Evolutionary conservation across 495 filamentous ascomycete species (phyloP).

Genomic region (Penicillium salamii): DNA sequence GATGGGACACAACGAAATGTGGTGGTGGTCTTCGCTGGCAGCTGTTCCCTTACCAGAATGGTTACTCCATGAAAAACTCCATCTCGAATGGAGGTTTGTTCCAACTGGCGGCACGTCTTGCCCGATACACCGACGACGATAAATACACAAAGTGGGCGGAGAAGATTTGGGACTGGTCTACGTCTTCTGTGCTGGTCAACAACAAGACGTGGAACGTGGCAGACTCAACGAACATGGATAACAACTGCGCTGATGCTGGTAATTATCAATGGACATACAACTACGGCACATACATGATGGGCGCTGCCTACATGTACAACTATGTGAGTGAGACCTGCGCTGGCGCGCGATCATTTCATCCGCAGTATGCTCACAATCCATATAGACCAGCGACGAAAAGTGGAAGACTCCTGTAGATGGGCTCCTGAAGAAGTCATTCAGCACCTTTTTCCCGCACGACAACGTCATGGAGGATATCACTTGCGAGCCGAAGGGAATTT

Average conservation of each 20-base stretch:
- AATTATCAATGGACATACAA: conserved; percentile 68
- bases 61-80: conserved; percentile 64
- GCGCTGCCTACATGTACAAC: conserved; percentile 71
- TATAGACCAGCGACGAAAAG: conserved; percentile 8
- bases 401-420: conserved; percentile 54
- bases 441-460: conserved; percentile 47
- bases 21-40: conserved; percentile 57
- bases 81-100: conserved; percentile 71
- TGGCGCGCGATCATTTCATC: background rate
- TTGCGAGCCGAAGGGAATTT: conserved; percentile 58
- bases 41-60: conserved; percentile 47
- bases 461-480: conserved; percentile 57
- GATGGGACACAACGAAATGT: conserved; percentile 49
- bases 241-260: conserved; percentile 53
- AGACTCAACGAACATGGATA: conserved; percentile 56
- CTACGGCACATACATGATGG: conserved; percentile 63
- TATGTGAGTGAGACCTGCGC: conserved; percentile 29
- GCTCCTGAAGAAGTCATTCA: conserved; percentile 43
- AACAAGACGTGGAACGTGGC: conserved; percentile 48
- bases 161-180: conserved; percentile 64
- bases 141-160: conserved; percentile 66
- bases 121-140: conserved; percentile 60
- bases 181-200: conserved; percentile 44
- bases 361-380: background rate
- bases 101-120: conserved; percentile 66